Evolutionary conservation across 192 early-diverging fungal species (phyloP).

Genomic region (Backusella macrospora): DNA sequence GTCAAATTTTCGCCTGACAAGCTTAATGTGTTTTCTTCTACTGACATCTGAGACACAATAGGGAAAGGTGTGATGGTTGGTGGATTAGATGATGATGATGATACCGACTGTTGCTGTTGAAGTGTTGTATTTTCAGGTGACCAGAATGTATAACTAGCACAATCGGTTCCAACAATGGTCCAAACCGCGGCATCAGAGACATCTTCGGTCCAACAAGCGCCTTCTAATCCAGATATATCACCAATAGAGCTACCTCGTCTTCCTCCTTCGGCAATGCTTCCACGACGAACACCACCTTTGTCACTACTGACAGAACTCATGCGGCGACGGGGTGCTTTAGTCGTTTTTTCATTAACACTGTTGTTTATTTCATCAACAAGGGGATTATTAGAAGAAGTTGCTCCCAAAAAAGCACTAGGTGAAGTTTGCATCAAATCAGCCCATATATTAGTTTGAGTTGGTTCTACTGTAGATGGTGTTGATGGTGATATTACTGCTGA

Average conservation of each 20-base stretch:
- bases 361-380: neutral
- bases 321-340: neutral
- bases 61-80: conserved; percentile 40
- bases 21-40: conserved; percentile 44
- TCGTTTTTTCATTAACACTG: neutral
- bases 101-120: neutral
- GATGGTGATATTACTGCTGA: neutral
- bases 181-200: conserved; percentile 88
- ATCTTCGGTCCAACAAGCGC: conserved; percentile 71
- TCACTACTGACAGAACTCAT: conserved; percentile 34
- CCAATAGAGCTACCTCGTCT: conserved; percentile 24
- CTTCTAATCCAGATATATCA: conserved; percentile 24
- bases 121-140: conserved; percentile 30
- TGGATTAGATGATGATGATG: neutral
- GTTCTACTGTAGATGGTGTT: neutral
- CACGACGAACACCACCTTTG: conserved; percentile 5
- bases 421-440: conserved; percentile 14
- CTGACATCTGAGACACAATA: neutral
- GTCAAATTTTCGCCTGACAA: conserved; percentile 68
- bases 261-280: conserved; percentile 25
- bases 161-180: conserved; percentile 88
- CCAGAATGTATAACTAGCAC: conserved; percentile 58
- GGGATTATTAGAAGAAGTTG: too few species aligned
- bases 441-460: neutral
- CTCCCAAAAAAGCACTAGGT: neutral